Evolutionary conservation across 257 asterid species (phyloP), one percentile per base, ranked within the genome.

Genomic region (Ocimum tenuiflorum): DNA sequence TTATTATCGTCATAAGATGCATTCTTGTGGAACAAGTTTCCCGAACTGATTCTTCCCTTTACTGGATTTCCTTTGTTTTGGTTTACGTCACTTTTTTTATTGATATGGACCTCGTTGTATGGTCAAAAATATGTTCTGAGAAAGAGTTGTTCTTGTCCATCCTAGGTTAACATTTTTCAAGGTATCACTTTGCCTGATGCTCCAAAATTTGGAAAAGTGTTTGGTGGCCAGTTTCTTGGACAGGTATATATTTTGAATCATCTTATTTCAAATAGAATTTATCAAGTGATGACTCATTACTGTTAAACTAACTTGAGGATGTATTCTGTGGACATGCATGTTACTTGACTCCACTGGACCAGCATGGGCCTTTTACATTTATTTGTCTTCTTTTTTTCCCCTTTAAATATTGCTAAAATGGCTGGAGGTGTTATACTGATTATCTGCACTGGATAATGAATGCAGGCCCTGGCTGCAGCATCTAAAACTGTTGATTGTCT

Each of bases 381-480:
- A 41, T n/a, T 5, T 59, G 36, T 52, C 10, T n/a, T n/a, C n/a
- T 15, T 42, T 60, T 52, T n/a, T n/a, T n/a, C n/a, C 73, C 56
- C 27, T 63, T 33, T 38, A 50, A 62, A 65, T 53, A 53, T 64
- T 59, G 66, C 60, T 58, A 15, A 38, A 8, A 38, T 50, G 46
- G 20, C 41, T 54, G 63, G 59, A 42, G 49, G 23, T 60, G 56
- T 60, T 68, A 49, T 31, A 43, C 74, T 72, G 60, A 70, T 59
- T 65, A 39, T 63, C 54, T n/a, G n/a, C n/a, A n/a, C n/a, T n/a
- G n/a, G n/a, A n/a, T n/a, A n/a, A n/a, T 61, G 77, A 61, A 61
- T 80, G 84, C 95, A 94, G 99, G 99, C 97, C 63, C 82, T 94
- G 67, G 99, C 99, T 67, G 99, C 99, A 18, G 99, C 97, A 8